A percentile compares a stretch with the other conserved stretches of the same genome.
Conservation (phyloP, 1,284 basidiomycete species). For the Afroboletus lepidellus region DNA sequence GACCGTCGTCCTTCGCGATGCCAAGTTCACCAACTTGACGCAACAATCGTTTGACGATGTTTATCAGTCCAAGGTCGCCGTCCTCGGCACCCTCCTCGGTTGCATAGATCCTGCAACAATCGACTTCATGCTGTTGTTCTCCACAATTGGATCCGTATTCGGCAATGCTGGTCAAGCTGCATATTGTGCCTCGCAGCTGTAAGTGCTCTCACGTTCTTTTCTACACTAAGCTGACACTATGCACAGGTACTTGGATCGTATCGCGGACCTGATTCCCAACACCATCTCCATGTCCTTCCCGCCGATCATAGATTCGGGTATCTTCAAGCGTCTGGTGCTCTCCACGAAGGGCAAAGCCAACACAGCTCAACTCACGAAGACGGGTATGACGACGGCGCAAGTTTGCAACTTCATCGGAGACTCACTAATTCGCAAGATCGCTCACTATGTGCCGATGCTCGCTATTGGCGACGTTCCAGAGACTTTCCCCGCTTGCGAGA, state of each 20-base stretch:
- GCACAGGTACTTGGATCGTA: slow-evolving; percentile 29
- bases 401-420: slow-evolving; percentile 34
- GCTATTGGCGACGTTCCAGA: slow-evolving; percentile 24
- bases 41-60: slow-evolving; percentile 34
- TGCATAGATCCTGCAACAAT: slow-evolving; percentile 27
- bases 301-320: slow-evolving; percentile 33
- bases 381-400: slow-evolving; percentile 32
- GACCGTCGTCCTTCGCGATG: slow-evolving; percentile 35
- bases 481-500: slow-evolving; percentile 27
- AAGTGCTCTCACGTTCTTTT: background rate
- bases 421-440: slow-evolving; percentile 28
- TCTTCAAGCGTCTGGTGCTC: slow-evolving; percentile 32
- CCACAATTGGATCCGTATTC: slow-evolving; percentile 33
- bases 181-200: slow-evolving; percentile 33
- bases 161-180: slow-evolving; percentile 36
- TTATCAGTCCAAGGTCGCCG: slow-evolving; percentile 32
- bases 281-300: slow-evolving; percentile 35
- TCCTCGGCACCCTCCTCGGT: slow-evolving; percentile 25
- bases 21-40: slow-evolving; percentile 32
- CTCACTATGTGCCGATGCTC: slow-evolving; percentile 34
- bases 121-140: slow-evolving; percentile 35
- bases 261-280: slow-evolving; percentile 30
- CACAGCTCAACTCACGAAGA: slow-evolving; percentile 30
- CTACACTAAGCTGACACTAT: background rate
- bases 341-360: slow-evolving; percentile 30